Base-by-base conservation (phyloP, 2,329 filamentous ascomycete genomes). In the Colletotrichum tropicale region DNA sequence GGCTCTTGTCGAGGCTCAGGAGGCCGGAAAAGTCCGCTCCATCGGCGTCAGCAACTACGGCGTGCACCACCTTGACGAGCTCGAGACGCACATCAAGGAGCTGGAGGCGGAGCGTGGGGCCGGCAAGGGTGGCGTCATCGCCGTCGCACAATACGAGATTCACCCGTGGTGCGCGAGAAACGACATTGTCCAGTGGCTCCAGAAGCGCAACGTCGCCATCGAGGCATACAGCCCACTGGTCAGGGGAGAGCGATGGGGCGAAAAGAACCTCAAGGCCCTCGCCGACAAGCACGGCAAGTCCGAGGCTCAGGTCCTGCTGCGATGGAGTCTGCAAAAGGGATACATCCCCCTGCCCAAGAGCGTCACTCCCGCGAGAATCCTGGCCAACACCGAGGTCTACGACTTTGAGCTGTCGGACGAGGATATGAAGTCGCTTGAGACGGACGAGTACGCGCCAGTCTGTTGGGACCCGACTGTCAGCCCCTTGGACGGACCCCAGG, bases 91-190 rank as follows among this genome's bases (percentile, higher is more conserved):
- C 82, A 92, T 92, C 74, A 86, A 85, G 69, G 90, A 93, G 82
- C 89, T 93, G 1, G 93, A 94, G 80, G 81, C 82, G 21, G 91
- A 91, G 83, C 89, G 90, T 58, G 89, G 92, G 61, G 91, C 87
- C 73, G 93, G 92, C 12, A 93, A 91, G 78, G 92, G 91, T 60
- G 95, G 95, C 28, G 87, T 95, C 55, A 90, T 98, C 80, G 94
- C 93, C 76, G 94, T 98, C 48, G 96, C 95, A 55, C 96, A 98
- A 85, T 95, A 94, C 85, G 96, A 98, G 85, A 86, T 98, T 13
- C 96, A 98, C 84, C 96, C 96, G 1, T 98, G 95, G 96, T 91
- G 96, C 56, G 89, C 92, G 10, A 89, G 96, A n/a, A 86, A 89
- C 26, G 95, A 98, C 81, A 95, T 98, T 76, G 92, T 93, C 10